Conservation (phyloP, 2,329 filamentous ascomycete species). For the Cercospora zeae-maydis region DNA sequence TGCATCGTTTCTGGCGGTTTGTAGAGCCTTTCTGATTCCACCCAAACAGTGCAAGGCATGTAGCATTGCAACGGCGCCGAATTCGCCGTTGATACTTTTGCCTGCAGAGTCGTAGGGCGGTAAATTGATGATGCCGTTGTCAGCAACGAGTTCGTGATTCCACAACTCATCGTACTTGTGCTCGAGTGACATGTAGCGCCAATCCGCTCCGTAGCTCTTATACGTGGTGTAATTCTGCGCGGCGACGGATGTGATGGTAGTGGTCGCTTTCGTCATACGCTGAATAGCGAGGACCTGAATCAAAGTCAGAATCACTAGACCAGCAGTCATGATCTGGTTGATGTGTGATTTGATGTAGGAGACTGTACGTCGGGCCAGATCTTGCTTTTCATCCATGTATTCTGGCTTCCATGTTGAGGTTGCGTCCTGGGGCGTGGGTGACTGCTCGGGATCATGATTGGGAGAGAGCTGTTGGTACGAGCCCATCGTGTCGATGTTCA, state of each 20-base stretch:
- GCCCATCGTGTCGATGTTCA: neutral
- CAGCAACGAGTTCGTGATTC: constrained; percentile 4
- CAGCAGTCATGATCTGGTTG: constrained; percentile 4
- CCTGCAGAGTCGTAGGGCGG: constrained; percentile 11
- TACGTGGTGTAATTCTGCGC: constrained; percentile 2
- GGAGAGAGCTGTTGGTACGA: constrained; percentile 1
- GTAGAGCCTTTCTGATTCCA: constrained; percentile 10
- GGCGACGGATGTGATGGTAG: neutral
- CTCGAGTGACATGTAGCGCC: constrained; percentile 16
- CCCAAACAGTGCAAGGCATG: constrained; percentile 14
- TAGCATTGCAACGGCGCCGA: constrained; percentile 14
- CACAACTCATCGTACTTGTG: constrained; percentile 10
- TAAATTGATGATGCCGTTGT: constrained; percentile 11
- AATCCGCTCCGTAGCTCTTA: constrained; percentile 7
- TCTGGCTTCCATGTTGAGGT: constrained; percentile 1
- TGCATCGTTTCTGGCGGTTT: constrained; percentile 8
- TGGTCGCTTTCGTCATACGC: constrained; percentile 2
- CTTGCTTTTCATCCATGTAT: neutral
- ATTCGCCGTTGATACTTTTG: constrained; percentile 6
- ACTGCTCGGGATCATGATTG: constrained; percentile 1
- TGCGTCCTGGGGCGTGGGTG: neutral
- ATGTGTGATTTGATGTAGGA: neutral
- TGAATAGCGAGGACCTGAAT: constrained; percentile 6
- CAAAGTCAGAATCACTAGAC: neutral
- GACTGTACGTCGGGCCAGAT: neutral